Base-by-base conservation (phyloP, 2,329 filamentous ascomycete species). In the Phyllosticta citriasiana region DNA sequence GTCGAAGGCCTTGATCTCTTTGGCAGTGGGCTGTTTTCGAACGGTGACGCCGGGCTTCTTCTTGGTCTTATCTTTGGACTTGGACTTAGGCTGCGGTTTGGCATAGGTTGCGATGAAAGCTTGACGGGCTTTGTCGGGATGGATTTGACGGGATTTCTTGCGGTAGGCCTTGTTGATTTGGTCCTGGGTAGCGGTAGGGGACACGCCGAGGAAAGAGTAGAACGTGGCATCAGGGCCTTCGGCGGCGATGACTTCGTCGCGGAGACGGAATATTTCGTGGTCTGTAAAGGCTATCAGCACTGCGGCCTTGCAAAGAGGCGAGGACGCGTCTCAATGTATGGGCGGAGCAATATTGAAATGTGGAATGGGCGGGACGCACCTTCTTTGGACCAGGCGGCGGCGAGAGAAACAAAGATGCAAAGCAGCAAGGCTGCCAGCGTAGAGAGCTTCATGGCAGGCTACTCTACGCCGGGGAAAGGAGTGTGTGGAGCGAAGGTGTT, bases 71-170 rank as follows among this genome's bases (percentile, higher is more conserved):
- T 71, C 68, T 65, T 79, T 81, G 69, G 79, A 69, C 12, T 57
- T 53, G 55, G 55, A 40, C 26, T 55, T 25, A 22, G 27, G 40
- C 12, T 53, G 9, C 62, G 82, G 71, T 64, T 81, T 81, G 9
- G 69, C 80, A 69, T 84, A 86, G 71, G 88, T 86, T 65, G 88
- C 83, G 64, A 88, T 80, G 75, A 94, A 89, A 73, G 86, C 82
- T 75, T 92, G 89, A 75, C 88, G 90, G 69, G 93, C 92, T 80
- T 97, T 99, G 84, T 99, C 94, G 1, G 94, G 94, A 74, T 99
- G 94, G 55, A 97, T 80, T 59, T 84, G 80, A 65, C 87, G 84
- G 54, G 91, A 88, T 77, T 88, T 91, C 78, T 92, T 91, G 78
- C 90, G 89, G 81, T 95, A 96, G 68, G 91, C 92, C 76, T 94